Evolutionary conservation across 768 basidiomycete genomes (phyloP), one percentile per base, ranked within the genome.

Genomic region (Trametes gibbosa): DNA sequence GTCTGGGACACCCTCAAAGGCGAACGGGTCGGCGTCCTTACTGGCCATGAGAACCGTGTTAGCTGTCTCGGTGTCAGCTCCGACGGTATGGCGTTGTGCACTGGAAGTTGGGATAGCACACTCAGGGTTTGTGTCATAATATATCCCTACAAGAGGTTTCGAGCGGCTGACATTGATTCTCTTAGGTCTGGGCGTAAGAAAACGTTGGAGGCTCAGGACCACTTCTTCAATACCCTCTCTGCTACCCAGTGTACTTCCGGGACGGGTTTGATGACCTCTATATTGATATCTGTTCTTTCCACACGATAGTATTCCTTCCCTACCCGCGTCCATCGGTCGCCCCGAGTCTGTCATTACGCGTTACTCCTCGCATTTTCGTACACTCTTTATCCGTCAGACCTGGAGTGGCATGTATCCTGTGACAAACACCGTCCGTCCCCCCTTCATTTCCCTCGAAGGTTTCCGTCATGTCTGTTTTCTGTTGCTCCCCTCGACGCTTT

Each of bases 1-100:
- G 96, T 98, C 51, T 99, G 96, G 96, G 96, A 99, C 72, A 98
- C 95, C 27, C 81, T 99, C 69, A 97, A 96, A 75, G 97, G 97
- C 55, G 96, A 98, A 74, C 90, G 96, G 56, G 95, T 99, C 40
- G 96, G 96, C 57, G 97, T 99, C 52, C 76, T 99, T 61, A 93
- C 95, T 37, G 96, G 97, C 17, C 96, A 99, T 69, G 96, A 99
- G 81, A 99, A 99, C 79, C 81, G 96, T 63, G 95, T 99, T 65
- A 92, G 89, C 69, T 98, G 97, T 79, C 76, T 99, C 65, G 96
- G 96, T 54, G 97, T 98, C 64, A 92, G 89, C 64, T 84, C 87
- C 46, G 96, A 99, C 71, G 96, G 96, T 40, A 98, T 98, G 90
- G 96, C 96, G 46, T 86, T 99, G 58, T 98, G 96, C 81, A 99